Percentiles rank a stretch among this genome's conserved stretches.
phyloP scores from a whole-genome alignment of 2,329 filamentous ascomycete species.

The Fusarium coffeatum region DNA sequence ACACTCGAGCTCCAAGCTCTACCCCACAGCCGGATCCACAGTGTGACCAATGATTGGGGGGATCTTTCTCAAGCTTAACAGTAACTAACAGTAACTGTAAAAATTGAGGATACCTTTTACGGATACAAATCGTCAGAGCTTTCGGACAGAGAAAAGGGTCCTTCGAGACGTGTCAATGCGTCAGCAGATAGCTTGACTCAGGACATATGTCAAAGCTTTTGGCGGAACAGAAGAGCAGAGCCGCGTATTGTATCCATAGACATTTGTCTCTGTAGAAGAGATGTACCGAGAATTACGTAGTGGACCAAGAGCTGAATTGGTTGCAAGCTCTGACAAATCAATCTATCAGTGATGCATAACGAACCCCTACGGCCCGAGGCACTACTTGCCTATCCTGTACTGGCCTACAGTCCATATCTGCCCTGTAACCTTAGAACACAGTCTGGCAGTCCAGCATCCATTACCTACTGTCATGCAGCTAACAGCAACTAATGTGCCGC shows the following conservation, averaged over 20 bases:
- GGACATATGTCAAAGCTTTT: neutral
- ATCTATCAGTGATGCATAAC: slow-evolving; percentile 32
- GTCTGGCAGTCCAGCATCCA: too few relatives aligned
- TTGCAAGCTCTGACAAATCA: slow-evolving; percentile 40
- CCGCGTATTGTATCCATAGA: neutral
- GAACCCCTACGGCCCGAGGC: slow-evolving; percentile 38
- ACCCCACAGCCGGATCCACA: slow-evolving; percentile 44
- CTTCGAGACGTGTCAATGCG: slow-evolving; percentile 3
- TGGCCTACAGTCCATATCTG: neutral
- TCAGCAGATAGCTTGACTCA: neutral
- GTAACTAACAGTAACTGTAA: neutral
- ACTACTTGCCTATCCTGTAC: slow-evolving; percentile 8
- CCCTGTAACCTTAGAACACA: neutral
- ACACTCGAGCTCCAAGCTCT: slow-evolving; percentile 23
- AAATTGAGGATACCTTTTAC: neutral
- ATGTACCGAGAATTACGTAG: neutral
- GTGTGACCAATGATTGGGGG: slow-evolving; percentile 40
- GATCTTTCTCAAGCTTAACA: slow-evolving; percentile 30
- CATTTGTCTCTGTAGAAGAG: neutral
- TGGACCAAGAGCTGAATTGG: neutral
- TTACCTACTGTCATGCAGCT: neutral
- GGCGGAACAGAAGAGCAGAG: neutral
- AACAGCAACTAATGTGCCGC: slow-evolving; percentile 18
- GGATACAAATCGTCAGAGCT: slow-evolving; percentile 15
- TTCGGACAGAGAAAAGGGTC: neutral